Evolutionary conservation across 2,329 filamentous ascomycete species (phyloP).

Genomic region (Diplodia sapinea): DNA sequence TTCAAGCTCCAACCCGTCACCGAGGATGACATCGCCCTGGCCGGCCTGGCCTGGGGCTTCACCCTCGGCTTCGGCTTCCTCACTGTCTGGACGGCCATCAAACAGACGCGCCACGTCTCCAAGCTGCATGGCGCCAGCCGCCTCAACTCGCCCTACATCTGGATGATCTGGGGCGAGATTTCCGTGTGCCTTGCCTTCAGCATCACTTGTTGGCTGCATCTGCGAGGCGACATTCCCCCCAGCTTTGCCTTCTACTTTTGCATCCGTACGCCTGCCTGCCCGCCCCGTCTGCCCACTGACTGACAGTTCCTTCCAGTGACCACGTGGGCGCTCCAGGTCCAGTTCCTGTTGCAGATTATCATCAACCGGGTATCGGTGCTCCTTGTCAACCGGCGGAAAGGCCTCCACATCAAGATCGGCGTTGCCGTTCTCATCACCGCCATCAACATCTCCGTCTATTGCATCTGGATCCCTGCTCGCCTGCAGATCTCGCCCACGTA

Average conservation of each 20-base stretch:
- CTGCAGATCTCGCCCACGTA: slow-evolving; percentile 37
- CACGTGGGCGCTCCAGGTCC: slow-evolving; percentile 28
- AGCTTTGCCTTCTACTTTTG: slow-evolving; percentile 31
- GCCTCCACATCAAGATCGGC: background rate
- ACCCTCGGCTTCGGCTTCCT: slow-evolving; percentile 52
- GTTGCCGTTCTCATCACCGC: slow-evolving; percentile 33
- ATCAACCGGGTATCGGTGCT: slow-evolving; percentile 38
- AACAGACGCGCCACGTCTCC: slow-evolving; percentile 37
- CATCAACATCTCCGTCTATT: slow-evolving; percentile 43
- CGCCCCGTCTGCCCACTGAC: background rate
- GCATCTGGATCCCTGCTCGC: slow-evolving; percentile 40
- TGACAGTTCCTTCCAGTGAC: slow-evolving; percentile 1
- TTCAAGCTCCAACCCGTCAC: slow-evolving; percentile 9
- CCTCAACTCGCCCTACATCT: slow-evolving; percentile 20
- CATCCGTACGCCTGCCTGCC: background rate
- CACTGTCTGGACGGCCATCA: slow-evolving; percentile 47
- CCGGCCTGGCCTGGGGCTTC: slow-evolving; percentile 41
- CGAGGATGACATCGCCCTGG: slow-evolving; percentile 16
- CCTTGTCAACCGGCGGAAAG: slow-evolving; percentile 11
- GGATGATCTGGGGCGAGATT: slow-evolving; percentile 24
- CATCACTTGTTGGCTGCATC: slow-evolving; percentile 18
- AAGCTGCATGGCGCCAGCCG: slow-evolving; percentile 34
- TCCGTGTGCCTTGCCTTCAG: slow-evolving; percentile 13
- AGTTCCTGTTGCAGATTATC: slow-evolving; percentile 38
- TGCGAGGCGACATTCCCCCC: background rate